These are phyloP conservation scores for Nitzschia sp. DNA, from an alignment of 108 stramenopile species.

Conservation along the genomic window DNA sequence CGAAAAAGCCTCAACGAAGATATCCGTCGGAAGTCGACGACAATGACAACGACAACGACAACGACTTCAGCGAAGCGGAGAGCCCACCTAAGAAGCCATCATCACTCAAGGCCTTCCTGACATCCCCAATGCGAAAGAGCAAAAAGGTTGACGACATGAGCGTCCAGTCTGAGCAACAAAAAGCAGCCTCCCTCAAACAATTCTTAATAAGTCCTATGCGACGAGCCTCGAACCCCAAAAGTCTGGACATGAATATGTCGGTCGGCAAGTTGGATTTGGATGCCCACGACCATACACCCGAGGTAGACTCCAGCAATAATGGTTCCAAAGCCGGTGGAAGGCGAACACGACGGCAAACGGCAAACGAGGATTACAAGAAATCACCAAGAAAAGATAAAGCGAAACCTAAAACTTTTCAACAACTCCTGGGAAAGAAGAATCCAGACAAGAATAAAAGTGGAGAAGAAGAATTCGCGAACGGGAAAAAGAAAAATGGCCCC, in stretches of 20 bases:
- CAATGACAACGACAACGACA: too few species aligned
- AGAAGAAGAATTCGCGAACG: not conserved
- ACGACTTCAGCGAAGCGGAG: not conserved
- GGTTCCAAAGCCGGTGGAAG: not conserved
- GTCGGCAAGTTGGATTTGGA: not conserved
- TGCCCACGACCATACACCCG: not conserved
- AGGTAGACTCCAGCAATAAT: not conserved
- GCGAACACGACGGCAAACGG: not conserved
- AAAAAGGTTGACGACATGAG: not conserved
- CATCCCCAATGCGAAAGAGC: not conserved
- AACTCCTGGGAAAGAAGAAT: conserved; percentile 6
- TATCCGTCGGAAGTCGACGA: not conserved
- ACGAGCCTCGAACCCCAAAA: not conserved
- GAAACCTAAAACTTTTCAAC: conserved; percentile 14
- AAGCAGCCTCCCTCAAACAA: not conserved
- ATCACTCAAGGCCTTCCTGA: not conserved
- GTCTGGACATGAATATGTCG: conserved; percentile 1
- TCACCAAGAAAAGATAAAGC: not conserved
- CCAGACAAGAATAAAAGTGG: not conserved
- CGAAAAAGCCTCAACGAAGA: not conserved
- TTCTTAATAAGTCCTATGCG: conserved; percentile 5
- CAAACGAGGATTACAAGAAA: not conserved
- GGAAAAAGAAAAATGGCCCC: too few species aligned
- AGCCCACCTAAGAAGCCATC: conserved; percentile 1
- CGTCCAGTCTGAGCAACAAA: not conserved